These are phyloP conservation scores for Colletotrichum godetiae DNA, from an alignment of 2,329 filamentous ascomycete species.

Conservation along the genomic window DNA sequence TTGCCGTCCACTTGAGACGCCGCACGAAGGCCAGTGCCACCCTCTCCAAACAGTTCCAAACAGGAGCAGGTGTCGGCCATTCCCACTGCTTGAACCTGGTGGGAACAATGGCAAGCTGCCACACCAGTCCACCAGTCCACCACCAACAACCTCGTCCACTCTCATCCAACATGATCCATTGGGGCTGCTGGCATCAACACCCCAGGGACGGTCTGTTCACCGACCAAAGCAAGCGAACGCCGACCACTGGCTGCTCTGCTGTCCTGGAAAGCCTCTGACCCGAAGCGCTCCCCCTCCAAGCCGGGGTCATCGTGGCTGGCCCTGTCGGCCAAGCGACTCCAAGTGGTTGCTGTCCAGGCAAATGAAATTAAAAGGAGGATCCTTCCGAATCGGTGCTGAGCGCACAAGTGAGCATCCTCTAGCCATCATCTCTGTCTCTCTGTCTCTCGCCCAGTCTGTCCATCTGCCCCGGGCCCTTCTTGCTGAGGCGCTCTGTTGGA, in stretches of 20 bases:
- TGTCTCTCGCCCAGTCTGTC: neutral
- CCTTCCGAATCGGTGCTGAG: slow-evolving; percentile 30
- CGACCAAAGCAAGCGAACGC: neutral
- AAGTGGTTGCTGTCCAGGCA: slow-evolving; percentile 21
- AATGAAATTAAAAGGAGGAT: slow-evolving; percentile 36
- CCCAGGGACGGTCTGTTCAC: slow-evolving; percentile 5
- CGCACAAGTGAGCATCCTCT: slow-evolving; percentile 3
- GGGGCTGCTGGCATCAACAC: neutral
- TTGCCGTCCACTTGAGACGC: slow-evolving; percentile 22
- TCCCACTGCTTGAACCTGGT: neutral
- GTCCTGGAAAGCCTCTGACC: neutral
- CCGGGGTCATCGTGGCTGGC: slow-evolving; percentile 23
- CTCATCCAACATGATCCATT: neutral
- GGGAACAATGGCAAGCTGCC: too few species aligned
- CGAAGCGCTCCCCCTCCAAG: neutral
- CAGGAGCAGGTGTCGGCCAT: slow-evolving; percentile 5
- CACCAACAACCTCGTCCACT: neutral
- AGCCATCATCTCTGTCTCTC: neutral
- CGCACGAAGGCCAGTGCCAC: slow-evolving; percentile 15
- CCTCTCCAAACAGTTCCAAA: slow-evolving; percentile 29
- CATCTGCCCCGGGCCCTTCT: neutral
- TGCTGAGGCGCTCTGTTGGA: neutral
- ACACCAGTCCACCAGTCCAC: neutral
- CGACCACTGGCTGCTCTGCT: slow-evolving; percentile 7
- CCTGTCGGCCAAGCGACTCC: slow-evolving; percentile 13